Conservation (phyloP, 306 rosid species). For the Hippophae tibetana region DNA sequence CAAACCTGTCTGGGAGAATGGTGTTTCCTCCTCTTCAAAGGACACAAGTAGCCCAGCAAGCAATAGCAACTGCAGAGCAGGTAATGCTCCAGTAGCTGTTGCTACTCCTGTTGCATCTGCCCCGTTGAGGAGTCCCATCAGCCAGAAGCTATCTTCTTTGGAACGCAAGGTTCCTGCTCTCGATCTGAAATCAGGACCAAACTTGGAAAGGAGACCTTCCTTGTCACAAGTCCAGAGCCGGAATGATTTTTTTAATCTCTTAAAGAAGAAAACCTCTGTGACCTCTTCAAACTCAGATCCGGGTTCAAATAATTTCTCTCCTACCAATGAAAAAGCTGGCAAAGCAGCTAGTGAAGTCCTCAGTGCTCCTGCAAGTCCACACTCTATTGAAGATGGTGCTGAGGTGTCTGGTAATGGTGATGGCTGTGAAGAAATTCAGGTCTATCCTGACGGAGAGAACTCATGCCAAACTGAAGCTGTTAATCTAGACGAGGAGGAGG, state of each 20-base stretch:
- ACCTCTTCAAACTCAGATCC: conserved; percentile 42
- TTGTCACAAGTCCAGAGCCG: conserved; percentile 87
- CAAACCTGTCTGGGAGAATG: conserved; percentile 82
- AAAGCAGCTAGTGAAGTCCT: conserved; percentile 38
- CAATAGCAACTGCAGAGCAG: conserved; percentile 42
- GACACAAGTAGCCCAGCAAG: conserved; percentile 62
- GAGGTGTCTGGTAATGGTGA: conserved; percentile 47
- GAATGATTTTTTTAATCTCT: conserved; percentile 78
- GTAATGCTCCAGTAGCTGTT: conserved; percentile 49
- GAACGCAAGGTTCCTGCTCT: conserved; percentile 56
- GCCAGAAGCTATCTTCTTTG: conserved; percentile 37
- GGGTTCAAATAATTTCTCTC: conserved; percentile 50
- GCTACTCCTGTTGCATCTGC: conserved; percentile 52
- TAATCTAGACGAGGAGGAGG: conserved; percentile 85
- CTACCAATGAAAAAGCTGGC: conserved; percentile 47
- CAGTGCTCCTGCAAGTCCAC: conserved; percentile 40
- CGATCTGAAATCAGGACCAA: conserved; percentile 60
- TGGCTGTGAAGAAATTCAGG: conserved; percentile 38
- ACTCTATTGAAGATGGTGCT: conserved; percentile 39
- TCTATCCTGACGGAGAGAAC: conserved; percentile 32
- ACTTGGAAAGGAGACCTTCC: conserved; percentile 69
- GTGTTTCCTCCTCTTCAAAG: conserved; percentile 48
- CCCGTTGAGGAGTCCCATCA: conserved; percentile 59
- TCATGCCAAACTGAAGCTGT: conserved; percentile 33
- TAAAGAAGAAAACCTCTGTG: conserved; percentile 63